Evolutionary conservation across 129 eudicot species (phyloP), one percentile per base, ranked within the genome.

Genomic region (Cynara cardunculus): DNA sequence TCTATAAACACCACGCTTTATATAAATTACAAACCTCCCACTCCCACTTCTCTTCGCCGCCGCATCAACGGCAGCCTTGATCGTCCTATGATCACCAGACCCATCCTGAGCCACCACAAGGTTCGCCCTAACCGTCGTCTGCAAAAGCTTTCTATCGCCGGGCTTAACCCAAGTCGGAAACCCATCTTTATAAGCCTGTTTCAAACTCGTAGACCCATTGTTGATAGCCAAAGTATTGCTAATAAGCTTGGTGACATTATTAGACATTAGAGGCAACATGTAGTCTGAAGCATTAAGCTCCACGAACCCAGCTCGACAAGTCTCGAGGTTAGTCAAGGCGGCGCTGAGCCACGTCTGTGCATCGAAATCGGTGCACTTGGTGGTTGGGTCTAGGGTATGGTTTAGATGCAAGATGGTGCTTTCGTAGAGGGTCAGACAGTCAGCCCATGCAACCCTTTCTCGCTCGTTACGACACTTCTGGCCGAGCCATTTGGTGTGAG

Each of bases 301-400:
- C 56, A 73, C 76, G 21, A 90, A 90, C 82, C 97, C 97, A 10
- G 97, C 84, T 8, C 88, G 85, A 22, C 97, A 92, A 0, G 94
- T 90, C 68, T 92, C 97, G 18, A 92, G 85, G 65, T 92, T 92
- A 30, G 97, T 92, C 77, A 92, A 68, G 0, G 97, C 94, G 0
- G 94, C 69, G 82, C 97, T 92, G 68, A 92, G 92, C 97, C 97
- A 92, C 0, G 94, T 92, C 39, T 92, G 97, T 0, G 82, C 41
- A 27, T 92, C 97, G 32, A 83, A 85, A 13, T 84, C 86, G 14
- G 88, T 86, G 78, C 91, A 90, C 31, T 86, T 86, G 13, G 64
- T 69, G 71, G 73, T 79, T 16, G 87, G 84, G 78, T 86, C 86
- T 6, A 88, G 27, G 46, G 95, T 90, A 2, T 84, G 82, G 90